Evolutionary conservation across 208 protist species (phyloP).

Genomic region (Lotmaria passim): DNA sequence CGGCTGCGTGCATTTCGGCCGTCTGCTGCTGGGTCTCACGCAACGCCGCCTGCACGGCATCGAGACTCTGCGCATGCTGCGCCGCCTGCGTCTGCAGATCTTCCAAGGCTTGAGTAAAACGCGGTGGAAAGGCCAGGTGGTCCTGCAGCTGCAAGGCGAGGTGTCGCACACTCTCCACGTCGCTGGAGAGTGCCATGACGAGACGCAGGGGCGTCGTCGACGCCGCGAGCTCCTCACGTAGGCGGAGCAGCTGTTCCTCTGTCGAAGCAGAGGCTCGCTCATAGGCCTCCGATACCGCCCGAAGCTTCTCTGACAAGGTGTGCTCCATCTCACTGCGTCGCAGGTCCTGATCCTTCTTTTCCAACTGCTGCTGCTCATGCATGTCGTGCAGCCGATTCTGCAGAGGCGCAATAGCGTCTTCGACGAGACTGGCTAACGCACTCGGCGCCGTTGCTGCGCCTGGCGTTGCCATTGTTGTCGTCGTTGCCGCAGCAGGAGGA

Average conservation of each 20-base stretch:
- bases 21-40: slow-evolving; percentile 7
- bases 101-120: neutral
- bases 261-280: neutral
- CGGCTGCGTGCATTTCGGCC: neutral
- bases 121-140: neutral
- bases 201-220: slow-evolving; percentile 6
- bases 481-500: neutral
- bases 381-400: slow-evolving; percentile 10
- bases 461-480: neutral
- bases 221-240: neutral
- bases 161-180: slow-evolving; percentile 10
- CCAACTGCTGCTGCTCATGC: neutral
- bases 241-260: neutral
- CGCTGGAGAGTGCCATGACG: neutral
- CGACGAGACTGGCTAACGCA: neutral
- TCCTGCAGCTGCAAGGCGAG: slow-evolving; percentile 22
- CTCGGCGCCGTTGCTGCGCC: neutral
- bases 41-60: slow-evolving; percentile 2
- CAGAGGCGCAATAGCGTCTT: slow-evolving; percentile 9
- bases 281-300: neutral
- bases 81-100: slow-evolving; percentile 10
- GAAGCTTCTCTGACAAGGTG: slow-evolving; percentile 3
- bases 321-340: slow-evolving; percentile 8
- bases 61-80: neutral
- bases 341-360: slow-evolving; percentile 14